Conservation (phyloP, 2,329 filamentous ascomycete genomes). For the Botrytis tulipae region DNA sequence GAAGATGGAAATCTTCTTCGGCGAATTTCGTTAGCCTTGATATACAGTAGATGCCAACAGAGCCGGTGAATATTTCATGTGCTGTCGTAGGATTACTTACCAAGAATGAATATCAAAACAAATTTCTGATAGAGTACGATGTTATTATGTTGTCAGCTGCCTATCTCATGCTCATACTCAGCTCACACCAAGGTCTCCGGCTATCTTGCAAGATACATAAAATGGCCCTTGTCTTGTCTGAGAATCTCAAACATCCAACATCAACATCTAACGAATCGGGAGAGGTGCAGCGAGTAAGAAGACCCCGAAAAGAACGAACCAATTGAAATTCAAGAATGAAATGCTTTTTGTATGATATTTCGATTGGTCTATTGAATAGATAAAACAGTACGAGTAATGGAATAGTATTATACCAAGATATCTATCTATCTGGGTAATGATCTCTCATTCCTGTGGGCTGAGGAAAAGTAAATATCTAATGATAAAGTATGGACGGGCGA, state of each 20-base stretch:
- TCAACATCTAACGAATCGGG: slow-evolving; percentile 3
- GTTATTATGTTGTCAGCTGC: slow-evolving; percentile 1
- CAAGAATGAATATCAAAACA: not conserved
- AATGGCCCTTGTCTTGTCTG: not conserved
- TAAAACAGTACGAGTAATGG: not conserved
- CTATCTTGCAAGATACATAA: not conserved
- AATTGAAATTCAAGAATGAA: not conserved
- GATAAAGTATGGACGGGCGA: not conserved
- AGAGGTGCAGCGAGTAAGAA: not conserved
- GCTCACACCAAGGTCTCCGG: not conserved
- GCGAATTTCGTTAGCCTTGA: slow-evolving; percentile 1
- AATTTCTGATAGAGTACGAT: not conserved
- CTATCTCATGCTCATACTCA: slow-evolving; percentile 2
- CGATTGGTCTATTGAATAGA: not conserved
- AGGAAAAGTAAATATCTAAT: not conserved
- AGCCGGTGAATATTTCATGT: not conserved
- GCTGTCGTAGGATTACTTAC: not conserved
- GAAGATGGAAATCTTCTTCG: slow-evolving; percentile 2
- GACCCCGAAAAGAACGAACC: not conserved
- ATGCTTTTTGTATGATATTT: not conserved
- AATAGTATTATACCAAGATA: not conserved
- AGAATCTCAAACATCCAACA: slow-evolving; percentile 1
- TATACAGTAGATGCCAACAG: not conserved
- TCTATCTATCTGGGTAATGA: not conserved
- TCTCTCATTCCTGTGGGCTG: not conserved